phyloP scores from a whole-genome alignment of 129 eudicot genomes.

The Oenanthe sinensis region DNA sequence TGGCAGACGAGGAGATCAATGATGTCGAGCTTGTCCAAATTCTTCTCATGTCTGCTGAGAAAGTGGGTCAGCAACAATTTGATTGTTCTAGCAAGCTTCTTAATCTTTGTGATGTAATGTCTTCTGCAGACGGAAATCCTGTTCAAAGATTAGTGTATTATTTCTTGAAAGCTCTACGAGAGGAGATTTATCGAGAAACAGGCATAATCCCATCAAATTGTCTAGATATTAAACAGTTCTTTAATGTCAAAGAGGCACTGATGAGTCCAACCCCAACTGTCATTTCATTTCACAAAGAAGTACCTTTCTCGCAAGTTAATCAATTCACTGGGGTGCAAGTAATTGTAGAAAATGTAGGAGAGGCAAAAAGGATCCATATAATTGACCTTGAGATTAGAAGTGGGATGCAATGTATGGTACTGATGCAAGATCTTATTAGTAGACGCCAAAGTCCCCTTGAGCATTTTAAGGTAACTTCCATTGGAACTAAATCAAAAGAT shows the following conservation, averaged over 20 bases:
- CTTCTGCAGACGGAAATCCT: slow-evolving; percentile 18
- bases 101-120: not conserved
- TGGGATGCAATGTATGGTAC: slow-evolving; percentile 17
- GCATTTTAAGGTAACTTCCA: slow-evolving; percentile 24
- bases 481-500: slow-evolving; percentile 5
- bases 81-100: slow-evolving; percentile 19
- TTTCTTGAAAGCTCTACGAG: slow-evolving; percentile 19
- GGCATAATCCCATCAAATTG: slow-evolving; percentile 7
- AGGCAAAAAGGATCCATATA: slow-evolving; percentile 18
- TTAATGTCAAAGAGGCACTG: slow-evolving; percentile 12
- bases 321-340: slow-evolving; percentile 17
- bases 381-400: slow-evolving; percentile 20
- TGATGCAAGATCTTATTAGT: slow-evolving; percentile 24
- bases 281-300: slow-evolving; percentile 8
- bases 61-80: slow-evolving; percentile 17
- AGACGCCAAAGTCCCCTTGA: slow-evolving; percentile 3
- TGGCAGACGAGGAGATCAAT: slow-evolving; percentile 4
- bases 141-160: slow-evolving; percentile 14
- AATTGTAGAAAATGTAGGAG: slow-evolving; percentile 12
- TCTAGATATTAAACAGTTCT: not conserved
- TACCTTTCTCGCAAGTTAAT: slow-evolving; percentile 14
- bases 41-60: slow-evolving; percentile 29
- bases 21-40: slow-evolving; percentile 24
- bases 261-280: slow-evolving; percentile 7
- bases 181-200: slow-evolving; percentile 15